Conservation (phyloP, 2,329 filamentous ascomycete species). For the Huntiella bhutanensis region DNA sequence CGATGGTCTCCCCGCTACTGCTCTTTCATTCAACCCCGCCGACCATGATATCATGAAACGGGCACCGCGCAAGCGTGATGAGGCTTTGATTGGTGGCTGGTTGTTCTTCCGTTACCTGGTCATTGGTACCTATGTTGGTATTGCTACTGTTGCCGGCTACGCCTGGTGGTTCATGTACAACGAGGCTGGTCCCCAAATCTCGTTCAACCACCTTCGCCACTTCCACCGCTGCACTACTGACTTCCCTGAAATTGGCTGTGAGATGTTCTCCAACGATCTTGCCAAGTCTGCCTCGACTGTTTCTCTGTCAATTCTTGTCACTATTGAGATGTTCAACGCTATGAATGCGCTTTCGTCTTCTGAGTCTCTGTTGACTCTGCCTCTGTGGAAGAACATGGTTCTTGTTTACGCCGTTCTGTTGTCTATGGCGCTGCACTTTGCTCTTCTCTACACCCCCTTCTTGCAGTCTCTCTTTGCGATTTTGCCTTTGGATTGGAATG, state of each 20-base stretch:
- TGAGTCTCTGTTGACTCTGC: constrained; percentile 81
- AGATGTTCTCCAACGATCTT: constrained; percentile 75
- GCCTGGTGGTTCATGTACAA: constrained; percentile 99
- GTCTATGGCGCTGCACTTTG: constrained; percentile 90
- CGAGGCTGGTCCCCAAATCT: constrained; percentile 71
- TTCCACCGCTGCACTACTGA: constrained; percentile 82
- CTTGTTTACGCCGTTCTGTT: constrained; percentile 84
- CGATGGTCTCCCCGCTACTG: constrained; percentile 88
- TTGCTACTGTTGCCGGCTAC: constrained; percentile 89
- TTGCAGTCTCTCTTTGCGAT: constrained; percentile 82
- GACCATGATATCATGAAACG: constrained; percentile 97
- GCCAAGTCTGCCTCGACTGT: constrained; percentile 83
- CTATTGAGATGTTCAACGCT: constrained; percentile 98
- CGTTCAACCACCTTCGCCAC: constrained; percentile 70
- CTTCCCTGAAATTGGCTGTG: constrained; percentile 78
- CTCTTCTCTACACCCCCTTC: constrained; percentile 77
- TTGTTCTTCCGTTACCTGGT: constrained; percentile 95
- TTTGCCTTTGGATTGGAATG: constrained; percentile 60
- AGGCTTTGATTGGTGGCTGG: constrained; percentile 84
- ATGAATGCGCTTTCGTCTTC: constrained; percentile 95
- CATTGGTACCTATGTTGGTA: constrained; percentile 84
- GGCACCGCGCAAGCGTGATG: constrained; percentile 76
- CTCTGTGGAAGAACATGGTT: constrained; percentile 98
- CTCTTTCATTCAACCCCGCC: constrained; percentile 93
- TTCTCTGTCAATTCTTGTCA: constrained; percentile 77